A percentile compares a stretch with the other conserved stretches of the same genome.
Evolutionary conservation across 306 rosid species (phyloP).

Genomic region (Pachyrhizus erosus): DNA sequence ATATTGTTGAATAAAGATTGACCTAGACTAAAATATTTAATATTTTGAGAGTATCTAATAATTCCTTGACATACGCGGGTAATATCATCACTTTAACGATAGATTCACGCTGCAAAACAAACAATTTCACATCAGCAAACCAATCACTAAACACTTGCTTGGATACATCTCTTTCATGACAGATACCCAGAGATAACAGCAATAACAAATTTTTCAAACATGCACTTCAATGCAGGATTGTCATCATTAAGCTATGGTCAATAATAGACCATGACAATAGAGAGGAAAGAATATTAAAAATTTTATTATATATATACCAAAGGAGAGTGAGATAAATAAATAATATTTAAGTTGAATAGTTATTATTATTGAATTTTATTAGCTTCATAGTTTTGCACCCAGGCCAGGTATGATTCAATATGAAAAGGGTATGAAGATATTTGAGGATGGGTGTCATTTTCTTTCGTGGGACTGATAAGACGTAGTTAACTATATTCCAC

Average conservation of each 20-base stretch:
- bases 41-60: no score
- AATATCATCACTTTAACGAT: not conserved
- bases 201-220: conserved; percentile 15
- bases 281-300: not conserved
- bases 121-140: conserved; percentile 46
- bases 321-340: not conserved
- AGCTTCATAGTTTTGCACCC: conserved; percentile 19
- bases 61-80: not conserved
- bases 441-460: conserved; percentile 66
- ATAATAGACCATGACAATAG: conserved; percentile 29
- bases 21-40: no score
- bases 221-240: conserved; percentile 32
- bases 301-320: not conserved
- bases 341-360: no score
- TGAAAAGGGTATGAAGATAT: conserved; percentile 52
- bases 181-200: conserved; percentile 34
- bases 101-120: conserved; percentile 23
- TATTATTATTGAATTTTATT: not conserved
- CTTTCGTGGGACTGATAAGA: conserved; percentile 59
- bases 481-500: conserved; percentile 67
- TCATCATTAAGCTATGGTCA: not conserved
- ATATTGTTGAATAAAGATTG: no score
- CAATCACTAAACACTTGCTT: conserved; percentile 34
- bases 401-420: conserved; percentile 36
- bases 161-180: conserved; percentile 49